Conservation (phyloP, 495 filamentous ascomycete genomes). For the Annulohypoxylon nitens region DNA sequence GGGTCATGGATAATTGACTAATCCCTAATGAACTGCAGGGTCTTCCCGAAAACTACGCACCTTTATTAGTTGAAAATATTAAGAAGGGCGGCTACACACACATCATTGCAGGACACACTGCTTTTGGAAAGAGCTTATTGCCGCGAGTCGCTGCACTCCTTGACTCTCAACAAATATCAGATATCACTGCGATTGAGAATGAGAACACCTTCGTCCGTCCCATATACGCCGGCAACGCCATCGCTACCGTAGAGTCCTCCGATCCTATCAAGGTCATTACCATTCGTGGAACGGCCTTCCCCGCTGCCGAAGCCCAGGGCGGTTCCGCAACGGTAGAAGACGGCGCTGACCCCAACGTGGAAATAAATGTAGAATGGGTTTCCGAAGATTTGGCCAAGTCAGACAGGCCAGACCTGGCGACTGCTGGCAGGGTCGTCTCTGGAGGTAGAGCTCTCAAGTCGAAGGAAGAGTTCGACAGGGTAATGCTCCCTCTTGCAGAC, state of each 20-base stretch:
- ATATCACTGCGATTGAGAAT: slow-evolving; percentile 86
- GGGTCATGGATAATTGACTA: slow-evolving; percentile 3
- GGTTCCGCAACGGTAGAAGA: slow-evolving; percentile 71
- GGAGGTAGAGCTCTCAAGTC: slow-evolving; percentile 96
- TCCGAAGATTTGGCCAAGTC: slow-evolving; percentile 93
- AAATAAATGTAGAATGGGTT: slow-evolving; percentile 84
- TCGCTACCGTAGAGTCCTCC: slow-evolving; percentile 93
- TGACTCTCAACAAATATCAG: slow-evolving; percentile 92
- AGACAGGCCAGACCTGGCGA: slow-evolving; percentile 94
- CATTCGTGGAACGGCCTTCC: slow-evolving; percentile 91
- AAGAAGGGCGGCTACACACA: slow-evolving; percentile 94
- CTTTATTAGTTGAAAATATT: slow-evolving; percentile 92
- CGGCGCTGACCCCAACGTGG: slow-evolving; percentile 78
- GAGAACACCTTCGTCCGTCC: slow-evolving; percentile 97
- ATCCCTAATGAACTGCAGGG: slow-evolving; percentile 66
- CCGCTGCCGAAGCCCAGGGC: slow-evolving; percentile 65
- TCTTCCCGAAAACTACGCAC: slow-evolving; percentile 94
- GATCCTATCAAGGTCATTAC: slow-evolving; percentile 91
- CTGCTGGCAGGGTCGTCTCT: slow-evolving; percentile 88
- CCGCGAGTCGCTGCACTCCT: slow-evolving; percentile 96
- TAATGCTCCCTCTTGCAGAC: slow-evolving; percentile 93
- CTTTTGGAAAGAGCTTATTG: slow-evolving; percentile 95
- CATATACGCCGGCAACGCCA: slow-evolving; percentile 97
- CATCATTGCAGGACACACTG: slow-evolving; percentile 89
- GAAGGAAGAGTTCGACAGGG: slow-evolving; percentile 93